Base-by-base conservation (phyloP, 352 stramenopile genomes). In the Poterioochromonas sp. region DNA sequence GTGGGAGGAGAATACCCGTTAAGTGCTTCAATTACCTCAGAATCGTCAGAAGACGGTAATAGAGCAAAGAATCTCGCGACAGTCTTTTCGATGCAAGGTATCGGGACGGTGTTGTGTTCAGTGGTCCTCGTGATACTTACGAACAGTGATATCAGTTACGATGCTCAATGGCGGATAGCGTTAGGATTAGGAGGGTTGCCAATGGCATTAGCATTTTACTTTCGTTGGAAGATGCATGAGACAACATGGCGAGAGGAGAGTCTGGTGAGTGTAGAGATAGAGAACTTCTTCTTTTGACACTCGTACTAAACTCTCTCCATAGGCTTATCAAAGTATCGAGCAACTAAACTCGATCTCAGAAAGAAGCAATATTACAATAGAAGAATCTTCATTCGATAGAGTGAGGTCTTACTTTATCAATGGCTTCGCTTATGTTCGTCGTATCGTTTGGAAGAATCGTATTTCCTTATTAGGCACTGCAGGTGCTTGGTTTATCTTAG, bases 201-300 rank as follows among this genome's bases (percentile, higher is more conserved):
- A 2, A 73, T 73, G 32, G 8, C 40, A 41, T 8, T 73, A 8
- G 63, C 63, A 11, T 73, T 73, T 29, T 73, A 73, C 63, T 73
- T 73, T 29, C 5, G 63, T 41, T 73, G 63, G 63, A 73, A 73
- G 29, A 73, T 73, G 63, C 32, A 73, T 12, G 63, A 73, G 37
- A 73, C 63, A 41, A 29, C 51, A 29, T 68, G 58, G 58, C 5
- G 26, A 68, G 5, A 29, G 26, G 58, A 68, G n/a, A n/a, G n/a
- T n/a, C n/a, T n/a, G n/a, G n/a, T n/a, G n/a, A n/a, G n/a, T n/a
- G n/a, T n/a, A n/a, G n/a, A n/a, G n/a, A n/a, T n/a, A n/a, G n/a
- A n/a, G n/a, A n/a, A n/a, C n/a, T n/a, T n/a, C n/a, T n/a, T n/a
- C n/a, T n/a, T n/a, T n/a, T n/a, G n/a, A n/a, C n/a, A n/a, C n/a